Conservation (phyloP, 2,329 filamentous ascomycete genomes). For the Penicillium sp. region DNA sequence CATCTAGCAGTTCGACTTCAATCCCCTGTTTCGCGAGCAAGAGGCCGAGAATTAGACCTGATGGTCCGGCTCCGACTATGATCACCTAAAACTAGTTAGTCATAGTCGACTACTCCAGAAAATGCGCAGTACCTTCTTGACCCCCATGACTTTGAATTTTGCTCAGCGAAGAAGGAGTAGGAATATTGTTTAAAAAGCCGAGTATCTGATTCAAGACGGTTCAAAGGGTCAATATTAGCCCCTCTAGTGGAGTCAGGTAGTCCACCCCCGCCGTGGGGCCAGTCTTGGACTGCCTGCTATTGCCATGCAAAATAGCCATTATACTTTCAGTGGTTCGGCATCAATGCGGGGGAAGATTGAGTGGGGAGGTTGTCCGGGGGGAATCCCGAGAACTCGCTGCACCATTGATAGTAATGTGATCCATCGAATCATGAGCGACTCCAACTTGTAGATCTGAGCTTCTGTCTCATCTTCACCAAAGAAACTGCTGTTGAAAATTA, state of each 20-base stretch:
- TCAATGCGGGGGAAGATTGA: not conserved
- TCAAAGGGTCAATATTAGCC: not conserved
- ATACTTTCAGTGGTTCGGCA: not conserved
- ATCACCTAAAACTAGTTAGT: constrained; percentile 17
- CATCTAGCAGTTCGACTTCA: constrained; percentile 50
- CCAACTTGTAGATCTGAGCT: not conserved
- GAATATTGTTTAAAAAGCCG: not conserved
- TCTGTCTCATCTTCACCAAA: constrained; percentile 26
- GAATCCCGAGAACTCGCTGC: constrained; percentile 5
- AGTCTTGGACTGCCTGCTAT: not conserved
- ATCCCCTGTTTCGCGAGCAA: constrained; percentile 34
- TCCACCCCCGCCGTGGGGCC: constrained; percentile 13
- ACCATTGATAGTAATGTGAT: not conserved
- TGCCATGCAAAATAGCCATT: not conserved
- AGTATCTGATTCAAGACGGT: not conserved
- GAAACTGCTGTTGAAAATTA: constrained; percentile 34
- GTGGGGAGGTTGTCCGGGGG: constrained; percentile 4
- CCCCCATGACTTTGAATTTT: not conserved
- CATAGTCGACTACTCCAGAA: too few relatives aligned
- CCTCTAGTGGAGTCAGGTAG: not conserved
- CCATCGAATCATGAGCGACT: too few relatives aligned
- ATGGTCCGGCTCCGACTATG: constrained; percentile 36
- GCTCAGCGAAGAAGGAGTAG: not conserved
- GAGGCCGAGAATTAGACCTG: constrained; percentile 31
- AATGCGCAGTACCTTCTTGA: not conserved